These are phyloP conservation scores for Cutaneotrichosporon cutaneum DNA, from an alignment of 1,284 basidiomycete genomes.

Conservation along the genomic window DNA sequence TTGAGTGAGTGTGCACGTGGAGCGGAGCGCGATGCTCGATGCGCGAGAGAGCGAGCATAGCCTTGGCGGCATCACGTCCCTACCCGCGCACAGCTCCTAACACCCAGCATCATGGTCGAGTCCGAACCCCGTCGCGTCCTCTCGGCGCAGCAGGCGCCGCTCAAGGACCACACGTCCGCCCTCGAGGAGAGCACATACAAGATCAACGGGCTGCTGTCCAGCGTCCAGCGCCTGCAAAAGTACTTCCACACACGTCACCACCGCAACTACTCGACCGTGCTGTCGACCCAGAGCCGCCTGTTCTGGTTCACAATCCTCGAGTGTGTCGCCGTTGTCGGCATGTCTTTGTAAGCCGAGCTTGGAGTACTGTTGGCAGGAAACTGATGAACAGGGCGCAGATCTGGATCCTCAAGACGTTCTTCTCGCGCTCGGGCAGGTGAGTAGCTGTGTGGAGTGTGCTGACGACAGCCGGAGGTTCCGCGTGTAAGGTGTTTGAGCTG, in stretches of 20 bases:
- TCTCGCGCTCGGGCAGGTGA: conserved; percentile 69
- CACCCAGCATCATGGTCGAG: conserved; percentile 79
- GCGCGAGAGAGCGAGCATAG: too few relatives aligned
- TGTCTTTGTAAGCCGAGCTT: conserved; percentile 59
- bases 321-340: conserved; percentile 69
- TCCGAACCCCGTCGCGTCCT: conserved; percentile 84
- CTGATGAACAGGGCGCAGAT: conserved; percentile 67
- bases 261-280: conserved; percentile 43
- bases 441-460: not conserved
- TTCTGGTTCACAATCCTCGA: conserved; percentile 88
- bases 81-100: too few relatives aligned
- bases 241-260: conserved; percentile 57
- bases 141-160: conserved; percentile 64
- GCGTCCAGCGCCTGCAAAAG: conserved; percentile 86
- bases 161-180: conserved; percentile 83
- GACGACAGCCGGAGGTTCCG: conserved; percentile 17
- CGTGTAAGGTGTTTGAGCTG: conserved; percentile 25
- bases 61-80: too few relatives aligned
- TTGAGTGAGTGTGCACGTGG: conserved; percentile 60
- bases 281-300: conserved; percentile 56
- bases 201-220: conserved; percentile 77
- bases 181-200: conserved; percentile 92
- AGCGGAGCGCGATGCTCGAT: not conserved
- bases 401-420: conserved; percentile 88
- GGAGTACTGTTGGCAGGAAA: not conserved